These are phyloP conservation scores for Nematodospora valgi DNA, from an alignment of 805 yeast species.

Conservation along the genomic window DNA sequence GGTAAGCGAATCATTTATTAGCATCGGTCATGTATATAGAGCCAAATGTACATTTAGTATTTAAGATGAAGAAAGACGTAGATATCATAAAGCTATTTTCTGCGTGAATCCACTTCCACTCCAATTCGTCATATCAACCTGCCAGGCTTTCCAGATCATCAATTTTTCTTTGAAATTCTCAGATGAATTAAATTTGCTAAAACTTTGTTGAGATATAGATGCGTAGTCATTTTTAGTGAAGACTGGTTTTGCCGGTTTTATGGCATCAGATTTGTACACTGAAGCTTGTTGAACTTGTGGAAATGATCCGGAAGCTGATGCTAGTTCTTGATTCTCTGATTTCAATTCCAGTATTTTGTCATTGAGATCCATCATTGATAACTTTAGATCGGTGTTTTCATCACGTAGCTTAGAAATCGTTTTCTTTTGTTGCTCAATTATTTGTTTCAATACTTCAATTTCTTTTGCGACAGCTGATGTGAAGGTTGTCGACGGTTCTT, in stretches of 20 bases:
- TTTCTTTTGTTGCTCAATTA: conserved; percentile 27
- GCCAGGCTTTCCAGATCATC: conserved; percentile 79
- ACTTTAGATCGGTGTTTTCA: conserved; percentile 41
- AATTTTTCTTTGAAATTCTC: conserved; percentile 53
- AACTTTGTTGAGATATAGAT: conserved; percentile 19
- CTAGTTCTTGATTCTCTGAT: conserved; percentile 14
- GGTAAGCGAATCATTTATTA: conserved; percentile 20
- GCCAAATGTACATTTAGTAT: too few species aligned
- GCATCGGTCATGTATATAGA: too few species aligned
- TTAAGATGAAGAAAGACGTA: background rate
- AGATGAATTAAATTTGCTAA: conserved; percentile 21
- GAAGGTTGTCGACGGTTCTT: conserved; percentile 1
- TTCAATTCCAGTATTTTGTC: conserved; percentile 32
- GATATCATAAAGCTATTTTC: conserved; percentile 23
- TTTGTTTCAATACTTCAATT: conserved; percentile 18
- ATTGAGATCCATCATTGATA: conserved; percentile 34
- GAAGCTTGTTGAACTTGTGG: background rate
- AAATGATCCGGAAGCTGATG: conserved; percentile 4
- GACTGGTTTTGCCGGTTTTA: conserved; percentile 26
- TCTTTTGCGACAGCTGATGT: conserved; percentile 5
- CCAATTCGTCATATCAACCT: conserved; percentile 84
- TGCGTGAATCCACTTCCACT: conserved; percentile 55
- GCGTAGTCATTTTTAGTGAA: conserved; percentile 31
- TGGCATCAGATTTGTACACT: background rate
- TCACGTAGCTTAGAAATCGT: conserved; percentile 37